Evolutionary conservation across 2,329 filamentous ascomycete species (phyloP), one percentile per base, ranked within the genome.

Genomic region (Acephala macrosclerotiorum): DNA sequence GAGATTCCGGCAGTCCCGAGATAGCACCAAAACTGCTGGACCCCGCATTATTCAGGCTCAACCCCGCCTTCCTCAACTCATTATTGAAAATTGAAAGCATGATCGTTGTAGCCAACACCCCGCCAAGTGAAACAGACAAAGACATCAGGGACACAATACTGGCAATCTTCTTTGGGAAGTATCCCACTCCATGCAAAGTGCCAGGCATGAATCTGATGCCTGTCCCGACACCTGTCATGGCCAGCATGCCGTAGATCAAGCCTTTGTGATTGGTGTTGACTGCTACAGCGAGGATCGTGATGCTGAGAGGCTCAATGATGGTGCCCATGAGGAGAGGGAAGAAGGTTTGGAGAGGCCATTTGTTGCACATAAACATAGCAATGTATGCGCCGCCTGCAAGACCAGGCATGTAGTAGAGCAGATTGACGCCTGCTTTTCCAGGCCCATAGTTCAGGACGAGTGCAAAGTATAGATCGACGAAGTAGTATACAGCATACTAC

Each of bases 31-130:
- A 76, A 61, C 26, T 78, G 65, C 60, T 77, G 68, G 57, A 78
- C 70, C 60, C 80, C 6, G 45, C 38, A 12, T 51, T 49, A 18
- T 45, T 56, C 25, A 65, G 51, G 12, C n/a, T 36, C 16, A 68
- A 20, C n/a, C 66, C 58, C 7, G 22, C 22, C 7, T 63, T 51
- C 7, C 42, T 49, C 8, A 69, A 26, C 4, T 75, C 78, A 67
- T 91, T 91, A 73, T 90, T 90, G 75, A 91, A 91, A 1, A 91
- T 88, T 9, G 85, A 83, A 16, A 87, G 84, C 89, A 91, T 91
- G 71, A 91, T 82, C 0, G 89, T 89, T 55, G 91, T 80, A 0
- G 85, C 85, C 2, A 91, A 76, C 0, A 88, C 90, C 14, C 89
- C 89, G 3, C 90, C 89, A 26, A 92, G 84, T 0, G 87, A 86